Evolutionary conservation across 371 early-diverging fungal species (phyloP), one percentile per base, ranked within the genome.

Genomic region (Mucor circinelloides): DNA sequence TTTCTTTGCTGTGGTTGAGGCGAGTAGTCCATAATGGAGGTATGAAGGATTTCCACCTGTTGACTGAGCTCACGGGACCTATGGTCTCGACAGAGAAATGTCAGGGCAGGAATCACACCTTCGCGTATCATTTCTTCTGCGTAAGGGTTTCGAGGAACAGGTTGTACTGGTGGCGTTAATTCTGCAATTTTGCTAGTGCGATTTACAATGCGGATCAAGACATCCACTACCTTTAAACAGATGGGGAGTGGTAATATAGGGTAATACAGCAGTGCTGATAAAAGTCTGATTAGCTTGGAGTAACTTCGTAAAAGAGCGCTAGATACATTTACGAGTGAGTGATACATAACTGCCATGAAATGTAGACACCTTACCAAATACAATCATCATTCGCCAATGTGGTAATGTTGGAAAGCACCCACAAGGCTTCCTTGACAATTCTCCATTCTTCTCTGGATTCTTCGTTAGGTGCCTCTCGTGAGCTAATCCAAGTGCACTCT

Each of bases 341-440:
- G 19, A 23, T 8, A 36, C 21, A 36, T 13, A 36, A 8, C 0
- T 13, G 7, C 34, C 9, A 34, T 34, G 2, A 2, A 21, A 48
- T 30, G 44, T 50, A 27, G 6, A 19, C 1, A 9, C 19, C 28
- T 42, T 70, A 70, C 71, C 58, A 66, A 17, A 70, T 62, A 30
- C 61, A 48, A 38, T 62, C 65, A 58, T 66, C 63, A 23, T 71
- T 68, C 6, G 74, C 69, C 12, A 79, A 67, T 42, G 78, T 77
- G 2, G 78, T 74, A 3, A 77, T 77, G 38, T 81, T 81, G 52
- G 78, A 75, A 2, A 81, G 58, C 9, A 81, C 77, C 77, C 78
- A 81, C 0, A 78, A 73, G 0, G 76, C 74, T 63, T 81, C 82
- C 25, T 77, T 75, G 7, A 77, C 44, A 13, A 81, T 78, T 2